Evolutionary conservation across 1,284 basidiomycete species (phyloP).

Genomic region (Grifola frondosa): DNA sequence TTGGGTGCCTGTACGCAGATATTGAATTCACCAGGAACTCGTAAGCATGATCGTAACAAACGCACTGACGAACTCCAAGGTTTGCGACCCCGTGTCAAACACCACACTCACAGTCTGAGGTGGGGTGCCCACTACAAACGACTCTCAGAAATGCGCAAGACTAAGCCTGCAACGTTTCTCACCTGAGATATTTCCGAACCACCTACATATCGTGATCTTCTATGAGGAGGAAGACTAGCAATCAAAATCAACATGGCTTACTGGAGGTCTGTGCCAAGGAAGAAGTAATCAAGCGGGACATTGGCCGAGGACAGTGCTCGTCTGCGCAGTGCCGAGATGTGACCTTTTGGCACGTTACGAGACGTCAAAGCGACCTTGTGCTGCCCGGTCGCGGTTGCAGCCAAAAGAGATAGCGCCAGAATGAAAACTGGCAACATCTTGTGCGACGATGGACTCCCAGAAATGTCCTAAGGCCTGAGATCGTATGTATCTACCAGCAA

Average conservation of each 20-base stretch:
- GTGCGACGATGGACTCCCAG: no score
- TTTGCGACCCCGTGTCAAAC: conserved; percentile 49
- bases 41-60: neutral
- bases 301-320: conserved; percentile 36
- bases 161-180: neutral
- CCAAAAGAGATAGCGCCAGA: no score
- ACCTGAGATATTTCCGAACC: conserved; percentile 44
- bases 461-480: no score
- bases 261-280: conserved; percentile 51
- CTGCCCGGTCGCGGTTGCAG: no score
- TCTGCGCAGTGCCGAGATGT: conserved; percentile 9
- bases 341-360: conserved; percentile 26
- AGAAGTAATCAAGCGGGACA: conserved; percentile 45
- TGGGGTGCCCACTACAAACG: conserved; percentile 41
- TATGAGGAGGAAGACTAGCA: no score
- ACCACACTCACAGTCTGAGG: conserved; percentile 47
- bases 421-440: no score
- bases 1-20: conserved; percentile 40
- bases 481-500: no score
- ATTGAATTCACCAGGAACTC: neutral
- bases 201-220: no score
- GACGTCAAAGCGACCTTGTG: conserved; percentile 40
- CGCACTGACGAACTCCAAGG: conserved; percentile 46
- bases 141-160: neutral
- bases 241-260: conserved; percentile 19